phyloP scores from a whole-genome alignment of 176 grass and related monocot species.

The Musa acuminata region DNA sequence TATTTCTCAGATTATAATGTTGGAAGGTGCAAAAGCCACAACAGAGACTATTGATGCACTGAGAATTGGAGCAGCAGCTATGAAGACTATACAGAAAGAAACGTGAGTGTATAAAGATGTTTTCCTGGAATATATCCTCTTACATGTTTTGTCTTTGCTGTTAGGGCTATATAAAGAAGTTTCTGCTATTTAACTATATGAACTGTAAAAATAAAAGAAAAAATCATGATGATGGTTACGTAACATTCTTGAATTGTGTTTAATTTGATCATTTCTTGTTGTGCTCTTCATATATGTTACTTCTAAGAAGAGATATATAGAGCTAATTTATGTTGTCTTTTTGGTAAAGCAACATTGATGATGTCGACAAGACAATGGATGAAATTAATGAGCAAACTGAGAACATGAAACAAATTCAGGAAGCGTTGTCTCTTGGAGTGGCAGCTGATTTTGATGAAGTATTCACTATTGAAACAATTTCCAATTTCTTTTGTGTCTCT shows the following conservation, averaged over 20 bases:
- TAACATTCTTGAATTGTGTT: not conserved
- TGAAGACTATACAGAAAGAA: slow-evolving; percentile 27
- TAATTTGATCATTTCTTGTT: not conserved
- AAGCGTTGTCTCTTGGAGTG: slow-evolving; percentile 67
- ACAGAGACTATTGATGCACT: slow-evolving; percentile 22
- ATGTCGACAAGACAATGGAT: slow-evolving; percentile 96
- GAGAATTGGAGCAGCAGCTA: slow-evolving; percentile 26
- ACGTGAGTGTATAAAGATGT: slow-evolving; percentile 2
- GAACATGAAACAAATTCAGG: slow-evolving; percentile 97
- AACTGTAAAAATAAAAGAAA: not conserved
- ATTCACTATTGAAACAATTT: no score
- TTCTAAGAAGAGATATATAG: no score
- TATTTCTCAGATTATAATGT: slow-evolving; percentile 30
- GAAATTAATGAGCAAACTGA: slow-evolving; percentile 95
- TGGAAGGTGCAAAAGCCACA: slow-evolving; percentile 26
- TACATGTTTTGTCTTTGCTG: no score
- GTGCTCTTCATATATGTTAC: not conserved
- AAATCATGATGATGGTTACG: slow-evolving; percentile 3
- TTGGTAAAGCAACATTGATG: slow-evolving; percentile 75
- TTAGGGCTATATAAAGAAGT: no score
- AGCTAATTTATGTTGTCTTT: not conserved
- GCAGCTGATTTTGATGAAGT: slow-evolving; percentile 95
- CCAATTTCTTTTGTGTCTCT: not conserved
- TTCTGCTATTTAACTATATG: no score
- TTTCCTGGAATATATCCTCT: not conserved